A percentile compares a stretch with the other conserved stretches of the same genome.
phyloP scores from a whole-genome alignment of 2,329 filamentous ascomycete genomes.

The Coleophoma crateriformis region DNA sequence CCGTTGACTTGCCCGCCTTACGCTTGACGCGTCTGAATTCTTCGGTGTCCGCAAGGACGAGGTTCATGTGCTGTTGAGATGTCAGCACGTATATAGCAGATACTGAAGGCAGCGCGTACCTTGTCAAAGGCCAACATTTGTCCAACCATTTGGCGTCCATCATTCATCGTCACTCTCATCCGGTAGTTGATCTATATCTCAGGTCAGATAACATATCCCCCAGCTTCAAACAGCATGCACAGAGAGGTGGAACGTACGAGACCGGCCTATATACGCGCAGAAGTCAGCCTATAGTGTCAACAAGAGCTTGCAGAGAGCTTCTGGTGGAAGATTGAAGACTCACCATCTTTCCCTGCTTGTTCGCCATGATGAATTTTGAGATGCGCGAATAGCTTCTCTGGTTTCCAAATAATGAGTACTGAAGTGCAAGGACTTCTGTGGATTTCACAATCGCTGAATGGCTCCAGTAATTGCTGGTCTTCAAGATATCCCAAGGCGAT shows the following conservation, averaged over 20 bases:
- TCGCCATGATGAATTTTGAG: conserved; percentile 55
- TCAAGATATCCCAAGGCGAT: neutral
- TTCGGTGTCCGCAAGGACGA: conserved; percentile 97
- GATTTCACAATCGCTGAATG: conserved; percentile 11
- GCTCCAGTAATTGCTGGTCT: neutral
- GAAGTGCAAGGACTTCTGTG: conserved; percentile 26
- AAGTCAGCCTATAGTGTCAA: conserved; percentile 57
- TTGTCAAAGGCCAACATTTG: conserved; percentile 99
- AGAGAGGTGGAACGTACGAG: conserved; percentile 52
- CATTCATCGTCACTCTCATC: conserved; percentile 93
- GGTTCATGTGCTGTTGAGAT: conserved; percentile 82
- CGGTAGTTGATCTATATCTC: conserved; percentile 87
- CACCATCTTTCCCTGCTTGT: conserved; percentile 99
- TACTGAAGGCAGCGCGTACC: conserved; percentile 40
- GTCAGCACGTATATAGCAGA: conserved; percentile 5
- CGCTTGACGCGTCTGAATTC: conserved; percentile 91
- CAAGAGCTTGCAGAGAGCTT: conserved; percentile 35
- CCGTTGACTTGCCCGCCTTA: conserved; percentile 68
- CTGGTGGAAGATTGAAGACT: conserved; percentile 39
- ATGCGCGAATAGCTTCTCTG: conserved; percentile 33
- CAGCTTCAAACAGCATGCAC: neutral
- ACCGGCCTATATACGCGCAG: conserved; percentile 53
- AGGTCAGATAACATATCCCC: conserved; percentile 9
- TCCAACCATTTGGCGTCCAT: conserved; percentile 92
- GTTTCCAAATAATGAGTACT: conserved; percentile 27